Evolutionary conservation across 2,329 filamentous ascomycete genomes (phyloP), one percentile per base, ranked within the genome.

Genomic region (Calonectria hongkongensis): DNA sequence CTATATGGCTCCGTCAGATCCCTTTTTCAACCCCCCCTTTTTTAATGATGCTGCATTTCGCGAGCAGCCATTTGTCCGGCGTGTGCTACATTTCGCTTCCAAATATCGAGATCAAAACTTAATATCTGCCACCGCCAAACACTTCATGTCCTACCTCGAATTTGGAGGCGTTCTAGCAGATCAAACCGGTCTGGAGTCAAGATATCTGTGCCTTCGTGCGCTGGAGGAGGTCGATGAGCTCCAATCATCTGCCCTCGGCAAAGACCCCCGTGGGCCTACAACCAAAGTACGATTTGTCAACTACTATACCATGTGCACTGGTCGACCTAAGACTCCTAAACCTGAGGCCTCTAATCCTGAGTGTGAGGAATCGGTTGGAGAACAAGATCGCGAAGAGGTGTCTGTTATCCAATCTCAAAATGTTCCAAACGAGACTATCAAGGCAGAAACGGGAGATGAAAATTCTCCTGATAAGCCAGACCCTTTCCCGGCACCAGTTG

Each of bases 261-360:
- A 75, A 1, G 73, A 76, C 21, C 70, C 76, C 2, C 45, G 65
- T 15, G 72, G 71, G 2, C 72, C 85, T 4, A 79, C 85, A 2
- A 85, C 87, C 2, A 87, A 93, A 66, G 90, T 97, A 13, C 89
- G 95, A 18, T 98, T 98, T 79, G 88, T 95, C 70, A 98, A 98
- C 81, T 98, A 98, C 82, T 98, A 96, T 81, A 98, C 95, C 1
- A 90, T 94, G n/a, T 95, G 94, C 76, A 93, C 93, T 12, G 95
- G 95, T 4, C 88, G 91, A 71, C 88, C 89, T 2, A 95, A 94
- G 77, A 67, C 75, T 5, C 76, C 79, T 21, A 80, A 80, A 39
- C 6, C 66, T 8, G 70, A 65, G 1, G 68, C 72, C 8, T 70
- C 68, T 9, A 48, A 72, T 2, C 36, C 64, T 3, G 71, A 64